Percentiles rank a stretch among this genome's conserved stretches.
Evolutionary conservation across 441 rosid species (phyloP).

Genomic region (Melastoma candidum): DNA sequence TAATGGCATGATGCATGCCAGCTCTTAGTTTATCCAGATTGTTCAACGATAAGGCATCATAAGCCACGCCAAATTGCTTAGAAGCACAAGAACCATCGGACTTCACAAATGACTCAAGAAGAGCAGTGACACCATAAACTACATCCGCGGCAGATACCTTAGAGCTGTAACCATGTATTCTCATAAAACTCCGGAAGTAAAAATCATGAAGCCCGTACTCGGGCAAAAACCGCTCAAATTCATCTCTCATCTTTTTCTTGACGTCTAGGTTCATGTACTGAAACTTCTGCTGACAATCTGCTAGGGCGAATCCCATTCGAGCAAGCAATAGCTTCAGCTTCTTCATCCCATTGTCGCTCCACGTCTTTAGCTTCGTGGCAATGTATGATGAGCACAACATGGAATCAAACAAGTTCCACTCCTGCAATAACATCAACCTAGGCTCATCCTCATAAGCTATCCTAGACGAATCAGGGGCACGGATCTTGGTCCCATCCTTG

Average conservation of each 20-base stretch:
- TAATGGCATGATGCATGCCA: conserved; percentile 95
- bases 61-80: conserved; percentile 82
- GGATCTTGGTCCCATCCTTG: conserved; percentile 79
- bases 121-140: conserved; percentile 81
- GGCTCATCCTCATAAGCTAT: conserved; percentile 91
- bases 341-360: conserved; percentile 91
- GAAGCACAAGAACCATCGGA: conserved; percentile 71
- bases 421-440: conserved; percentile 72
- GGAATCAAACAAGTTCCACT: conserved; percentile 92
- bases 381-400: conserved; percentile 88
- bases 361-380: conserved; percentile 76
- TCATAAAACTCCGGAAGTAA: conserved; percentile 70
- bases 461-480: conserved; percentile 75
- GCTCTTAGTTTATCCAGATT: conserved; percentile 59
- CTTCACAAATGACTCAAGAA: conserved; percentile 81
- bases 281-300: conserved; percentile 90
- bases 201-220: conserved; percentile 81
- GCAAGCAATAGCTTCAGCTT: conserved; percentile 90
- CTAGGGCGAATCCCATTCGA: conserved; percentile 84
- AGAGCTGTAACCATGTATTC: conserved; percentile 83
- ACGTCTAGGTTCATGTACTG: conserved; percentile 87
- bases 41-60: conserved; percentile 77
- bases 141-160: conserved; percentile 93
- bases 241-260: conserved; percentile 75
- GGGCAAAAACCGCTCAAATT: conserved; percentile 73